Percentiles rank a stretch among this genome's conserved stretches.
These are phyloP conservation scores for Vigna unguiculata DNA, from an alignment of 306 rosid species.

Conservation along the genomic window DNA sequence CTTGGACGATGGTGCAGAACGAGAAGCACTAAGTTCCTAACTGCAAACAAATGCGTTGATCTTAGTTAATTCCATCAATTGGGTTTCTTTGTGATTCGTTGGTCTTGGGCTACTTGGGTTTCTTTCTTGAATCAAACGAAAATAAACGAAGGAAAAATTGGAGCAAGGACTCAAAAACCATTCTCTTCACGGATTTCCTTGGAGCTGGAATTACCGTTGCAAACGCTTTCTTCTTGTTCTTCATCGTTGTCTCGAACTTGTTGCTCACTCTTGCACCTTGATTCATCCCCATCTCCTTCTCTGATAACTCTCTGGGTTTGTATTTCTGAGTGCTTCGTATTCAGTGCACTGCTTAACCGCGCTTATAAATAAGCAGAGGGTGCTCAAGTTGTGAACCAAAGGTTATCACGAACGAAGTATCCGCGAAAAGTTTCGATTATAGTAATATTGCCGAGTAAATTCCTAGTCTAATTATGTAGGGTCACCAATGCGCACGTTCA, in stretches of 20 bases:
- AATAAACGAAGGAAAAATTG: constrained; percentile 10
- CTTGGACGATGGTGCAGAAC: neutral
- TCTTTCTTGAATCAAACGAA: neutral
- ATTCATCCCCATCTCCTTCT: neutral
- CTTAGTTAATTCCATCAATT: neutral
- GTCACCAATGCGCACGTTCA: neutral
- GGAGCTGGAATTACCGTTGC: constrained; percentile 52
- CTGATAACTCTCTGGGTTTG: neutral
- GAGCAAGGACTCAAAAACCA: constrained; percentile 20
- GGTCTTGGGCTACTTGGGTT: neutral
- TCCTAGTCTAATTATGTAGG: neutral
- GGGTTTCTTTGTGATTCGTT: neutral
- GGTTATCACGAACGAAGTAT: neutral
- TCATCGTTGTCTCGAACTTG: neutral
- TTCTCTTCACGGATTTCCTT: constrained; percentile 53
- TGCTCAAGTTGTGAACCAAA: neutral
- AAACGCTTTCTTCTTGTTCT: neutral
- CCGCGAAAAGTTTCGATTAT: neutral
- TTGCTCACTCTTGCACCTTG: neutral
- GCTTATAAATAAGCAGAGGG: neutral
- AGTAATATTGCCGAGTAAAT: neutral
- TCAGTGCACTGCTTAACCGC: neutral
- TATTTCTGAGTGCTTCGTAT: neutral
- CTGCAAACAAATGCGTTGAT: neutral
- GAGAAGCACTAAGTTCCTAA: neutral